Evolutionary conservation across 2,329 filamentous ascomycete species (phyloP), one percentile per base, ranked within the genome.

Genomic region (Diaporthe citri): DNA sequence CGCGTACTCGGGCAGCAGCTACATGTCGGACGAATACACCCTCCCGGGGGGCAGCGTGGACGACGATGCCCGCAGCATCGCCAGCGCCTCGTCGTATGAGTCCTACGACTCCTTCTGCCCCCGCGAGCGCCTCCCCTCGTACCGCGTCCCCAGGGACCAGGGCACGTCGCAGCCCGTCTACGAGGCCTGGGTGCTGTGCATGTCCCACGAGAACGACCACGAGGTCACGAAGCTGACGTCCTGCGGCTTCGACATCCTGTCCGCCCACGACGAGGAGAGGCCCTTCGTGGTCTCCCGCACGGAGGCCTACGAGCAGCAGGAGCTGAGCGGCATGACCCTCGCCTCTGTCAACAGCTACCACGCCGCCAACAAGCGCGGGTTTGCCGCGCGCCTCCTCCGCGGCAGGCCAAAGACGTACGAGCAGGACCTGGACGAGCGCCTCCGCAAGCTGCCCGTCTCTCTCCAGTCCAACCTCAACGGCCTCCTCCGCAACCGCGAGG

Each of bases 121-220:
- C 8, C 59, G 28, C 15, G 72, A 69, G 10, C 41, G 64, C 1
- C n/a, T 76, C 3, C 72, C 72, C 1, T 60, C 67, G 4, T 72
- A 76, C 72, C 71, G 66, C 22, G 73, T 80, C 20, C 67, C 76
- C 55, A 67, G 67, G 60, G 75, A 70, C 7, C 77, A 80, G 10
- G 72, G 72, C 36, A 59, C 74, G 7, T 77, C 74, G 2, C 74
- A 77, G 71, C 72, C 78, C 9, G 77, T 80, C 31, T 81, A 81
- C 51, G 81, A 82, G 67, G 80, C 78, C n/a, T 81, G 78, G 78
- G 77, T 74, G 20, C 59, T 82, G 31, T 73, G 72, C 62, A 57
- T 73, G 34, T 72, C 76, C 22, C 74, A 76, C 20, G 73, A 76
- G n/a, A 74, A 36, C 13, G 51, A 72, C 22, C 67, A 77, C 31